phyloP scores from a whole-genome alignment of 805 yeast species.

The Saccharomycopsis sp. region DNA sequence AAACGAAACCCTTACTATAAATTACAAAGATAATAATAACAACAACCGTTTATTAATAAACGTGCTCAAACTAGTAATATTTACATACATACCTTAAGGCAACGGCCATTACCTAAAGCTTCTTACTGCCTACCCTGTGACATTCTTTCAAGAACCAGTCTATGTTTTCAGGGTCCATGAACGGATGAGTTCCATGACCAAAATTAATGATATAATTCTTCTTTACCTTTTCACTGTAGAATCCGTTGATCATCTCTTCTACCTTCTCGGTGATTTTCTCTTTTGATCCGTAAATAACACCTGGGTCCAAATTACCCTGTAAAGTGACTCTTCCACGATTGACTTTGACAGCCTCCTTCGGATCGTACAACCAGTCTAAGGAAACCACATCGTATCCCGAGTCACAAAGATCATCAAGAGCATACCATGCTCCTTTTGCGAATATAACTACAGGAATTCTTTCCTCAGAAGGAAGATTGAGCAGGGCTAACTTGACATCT shows the following conservation, averaged over 20 bases:
- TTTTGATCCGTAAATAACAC: conserved; percentile 83
- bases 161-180: conserved; percentile 89
- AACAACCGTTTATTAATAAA: background rate
- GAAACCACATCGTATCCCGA: conserved; percentile 85
- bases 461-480: conserved; percentile 19
- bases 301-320: conserved; percentile 96
- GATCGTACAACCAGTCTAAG: conserved; percentile 85
- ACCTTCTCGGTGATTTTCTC: conserved; percentile 77
- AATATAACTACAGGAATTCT: conserved; percentile 82
- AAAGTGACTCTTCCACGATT: conserved; percentile 71
- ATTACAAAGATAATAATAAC: background rate
- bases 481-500: conserved; percentile 37
- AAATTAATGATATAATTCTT: conserved; percentile 80
- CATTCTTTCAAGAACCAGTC: conserved; percentile 81
- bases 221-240: conserved; percentile 83
- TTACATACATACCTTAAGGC: too few species aligned
- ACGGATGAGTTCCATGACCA: conserved; percentile 98
- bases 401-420: conserved; percentile 75
- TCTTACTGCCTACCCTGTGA: conserved; percentile 64
- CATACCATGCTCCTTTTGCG: conserved; percentile 97
- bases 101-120: conserved; percentile 14
- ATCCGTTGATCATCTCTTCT: conserved; percentile 80
- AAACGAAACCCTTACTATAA: background rate
- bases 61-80: background rate
- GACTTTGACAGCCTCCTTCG: conserved; percentile 73